These are phyloP conservation scores for Fusarium setosum DNA, from an alignment of 2,329 filamentous ascomycete genomes.

Conservation along the genomic window DNA sequence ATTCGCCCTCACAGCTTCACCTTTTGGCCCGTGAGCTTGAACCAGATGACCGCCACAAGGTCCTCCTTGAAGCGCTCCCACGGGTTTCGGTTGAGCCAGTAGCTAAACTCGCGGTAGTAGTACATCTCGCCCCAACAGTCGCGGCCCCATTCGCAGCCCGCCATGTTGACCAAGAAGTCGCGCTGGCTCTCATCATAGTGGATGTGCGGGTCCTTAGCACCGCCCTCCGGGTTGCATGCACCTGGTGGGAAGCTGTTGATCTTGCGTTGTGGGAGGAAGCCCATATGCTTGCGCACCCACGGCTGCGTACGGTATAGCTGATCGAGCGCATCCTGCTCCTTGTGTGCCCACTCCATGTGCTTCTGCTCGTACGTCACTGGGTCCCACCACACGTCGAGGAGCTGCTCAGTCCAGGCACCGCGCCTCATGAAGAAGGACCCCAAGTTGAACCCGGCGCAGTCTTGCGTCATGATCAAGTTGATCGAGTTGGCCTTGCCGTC, in stretches of 20 bases:
- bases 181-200: constrained; percentile 89
- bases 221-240: constrained; percentile 79
- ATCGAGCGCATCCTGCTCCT: constrained; percentile 95
- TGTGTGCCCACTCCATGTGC: constrained; percentile 99
- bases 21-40: constrained; percentile 70
- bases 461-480: constrained; percentile 89
- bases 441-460: constrained; percentile 95
- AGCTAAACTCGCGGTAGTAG: constrained; percentile 90
- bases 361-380: constrained; percentile 97
- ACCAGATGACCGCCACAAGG: constrained; percentile 69
- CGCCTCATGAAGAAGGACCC: constrained; percentile 94
- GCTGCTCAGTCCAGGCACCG: constrained; percentile 87
- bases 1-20: constrained; percentile 61
- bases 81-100: constrained; percentile 83
- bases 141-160: constrained; percentile 94
- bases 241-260: constrained; percentile 95
- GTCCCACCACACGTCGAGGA: constrained; percentile 98
- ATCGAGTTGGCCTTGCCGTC: constrained; percentile 84
- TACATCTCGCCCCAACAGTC: constrained; percentile 99
- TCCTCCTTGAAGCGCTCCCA: constrained; percentile 85
- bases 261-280: constrained; percentile 89
- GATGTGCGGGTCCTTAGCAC: constrained; percentile 76
- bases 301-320: constrained; percentile 91
- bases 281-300: constrained; percentile 90
- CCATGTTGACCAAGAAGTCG: constrained; percentile 98